phyloP scores from a whole-genome alignment of 2,329 filamentous ascomycete species.

The Aspergillus vadensis region DNA sequence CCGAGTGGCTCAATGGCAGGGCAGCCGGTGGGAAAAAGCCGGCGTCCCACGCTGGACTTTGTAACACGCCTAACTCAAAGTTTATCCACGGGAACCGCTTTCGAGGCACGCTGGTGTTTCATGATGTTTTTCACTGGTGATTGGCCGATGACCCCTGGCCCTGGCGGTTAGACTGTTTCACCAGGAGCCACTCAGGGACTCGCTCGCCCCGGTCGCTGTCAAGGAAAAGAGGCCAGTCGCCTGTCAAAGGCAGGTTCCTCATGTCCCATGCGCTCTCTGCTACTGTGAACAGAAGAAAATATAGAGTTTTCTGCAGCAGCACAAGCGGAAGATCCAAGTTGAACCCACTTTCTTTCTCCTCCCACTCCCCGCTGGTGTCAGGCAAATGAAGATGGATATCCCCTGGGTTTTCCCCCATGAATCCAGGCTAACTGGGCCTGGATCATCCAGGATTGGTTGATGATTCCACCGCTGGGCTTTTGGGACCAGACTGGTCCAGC shows the following conservation, averaged over 20 bases:
- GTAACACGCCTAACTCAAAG: not conserved
- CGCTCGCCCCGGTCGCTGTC: not conserved
- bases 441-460: not conserved
- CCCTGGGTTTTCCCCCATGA: not conserved
- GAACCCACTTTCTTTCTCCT: conserved; percentile 6
- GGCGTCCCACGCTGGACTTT: not conserved
- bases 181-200: not conserved
- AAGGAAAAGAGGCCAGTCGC: not conserved
- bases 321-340: conserved; percentile 9
- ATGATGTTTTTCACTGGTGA: not conserved
- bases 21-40: not conserved
- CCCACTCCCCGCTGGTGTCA: conserved; percentile 16
- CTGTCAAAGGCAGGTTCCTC: conserved; percentile 3
- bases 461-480: not conserved
- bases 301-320: not conserved
- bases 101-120: not conserved
- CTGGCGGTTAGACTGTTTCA: conserved; percentile 7
- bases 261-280: not conserved
- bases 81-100: conserved; percentile 1
- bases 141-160: not conserved
- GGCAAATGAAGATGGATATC: conserved; percentile 17
- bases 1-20: not conserved
- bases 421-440: not conserved
- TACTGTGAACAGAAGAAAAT: conserved; percentile 1
- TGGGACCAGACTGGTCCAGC: not conserved